A percentile compares a stretch with the other conserved stretches of the same genome.
These are phyloP conservation scores for Aspergillus sp. DNA, from an alignment of 2,329 filamentous ascomycete species.

Conservation along the genomic window DNA sequence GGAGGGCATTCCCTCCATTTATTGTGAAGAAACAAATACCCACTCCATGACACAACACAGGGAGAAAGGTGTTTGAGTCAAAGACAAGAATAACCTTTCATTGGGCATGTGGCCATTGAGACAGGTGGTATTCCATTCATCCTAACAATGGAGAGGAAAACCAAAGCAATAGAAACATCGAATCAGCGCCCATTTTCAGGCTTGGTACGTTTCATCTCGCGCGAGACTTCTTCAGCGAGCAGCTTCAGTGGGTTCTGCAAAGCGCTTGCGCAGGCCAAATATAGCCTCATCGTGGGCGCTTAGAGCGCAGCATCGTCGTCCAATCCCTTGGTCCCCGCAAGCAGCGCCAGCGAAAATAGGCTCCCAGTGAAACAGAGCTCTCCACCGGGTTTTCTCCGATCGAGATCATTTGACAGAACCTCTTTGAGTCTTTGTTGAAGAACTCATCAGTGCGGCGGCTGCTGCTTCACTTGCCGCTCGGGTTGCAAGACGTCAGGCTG, in stretches of 20 bases:
- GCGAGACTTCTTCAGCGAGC: slow-evolving; percentile 17
- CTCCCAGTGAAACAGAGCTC: slow-evolving; percentile 2
- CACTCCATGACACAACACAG: slow-evolving; percentile 2
- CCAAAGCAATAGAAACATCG: neutral
- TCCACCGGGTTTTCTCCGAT: neutral
- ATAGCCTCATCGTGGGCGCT: slow-evolving; percentile 28
- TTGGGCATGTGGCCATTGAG: slow-evolving; percentile 5
- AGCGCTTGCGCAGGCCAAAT: slow-evolving; percentile 25
- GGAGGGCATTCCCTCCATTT: slow-evolving; percentile 3
- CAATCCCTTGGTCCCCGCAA: slow-evolving; percentile 20
- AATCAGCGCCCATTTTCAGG: neutral
- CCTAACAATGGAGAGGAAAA: neutral
- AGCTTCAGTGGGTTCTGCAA: slow-evolving; percentile 18
- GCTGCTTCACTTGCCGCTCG: slow-evolving; percentile 16
- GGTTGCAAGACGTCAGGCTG: slow-evolving; percentile 1
- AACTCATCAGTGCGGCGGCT: slow-evolving; percentile 10
- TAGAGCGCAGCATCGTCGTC: slow-evolving; percentile 22
- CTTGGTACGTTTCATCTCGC: slow-evolving; percentile 26
- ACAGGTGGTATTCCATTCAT: neutral
- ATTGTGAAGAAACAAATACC: slow-evolving; percentile 3
- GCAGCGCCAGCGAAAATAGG: neutral
- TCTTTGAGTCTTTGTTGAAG: slow-evolving; percentile 5
- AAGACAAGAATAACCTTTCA: slow-evolving; percentile 11
- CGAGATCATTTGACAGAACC: neutral
- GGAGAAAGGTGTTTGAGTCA: neutral